Evolutionary conservation across 1,139 yeast genomes (phyloP).

Genomic region (Blastobotrys persicus): DNA sequence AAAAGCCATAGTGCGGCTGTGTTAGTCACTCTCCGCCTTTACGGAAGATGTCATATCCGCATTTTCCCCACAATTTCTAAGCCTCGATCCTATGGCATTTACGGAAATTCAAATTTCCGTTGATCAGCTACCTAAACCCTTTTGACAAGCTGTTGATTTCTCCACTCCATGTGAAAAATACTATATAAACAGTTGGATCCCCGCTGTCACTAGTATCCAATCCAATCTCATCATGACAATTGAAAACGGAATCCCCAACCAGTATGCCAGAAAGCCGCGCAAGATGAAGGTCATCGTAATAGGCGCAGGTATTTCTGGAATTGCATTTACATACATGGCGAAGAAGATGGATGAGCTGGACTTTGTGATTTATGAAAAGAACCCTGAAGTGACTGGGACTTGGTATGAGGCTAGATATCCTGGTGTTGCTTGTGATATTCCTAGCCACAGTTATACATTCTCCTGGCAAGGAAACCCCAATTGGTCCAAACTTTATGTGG

Average conservation of each 20-base stretch:
- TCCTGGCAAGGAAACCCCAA: conserved; percentile 37
- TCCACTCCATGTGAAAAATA: too few species aligned
- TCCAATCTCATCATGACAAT: not conserved
- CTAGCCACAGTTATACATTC: conserved; percentile 51
- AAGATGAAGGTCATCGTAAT: conserved; percentile 27
- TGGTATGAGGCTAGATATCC: conserved; percentile 55
- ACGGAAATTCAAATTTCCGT: too few species aligned
- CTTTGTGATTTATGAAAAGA: conserved; percentile 43
- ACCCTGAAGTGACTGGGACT: conserved; percentile 50
- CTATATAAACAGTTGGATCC: too few species aligned
- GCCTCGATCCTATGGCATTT: too few species aligned
- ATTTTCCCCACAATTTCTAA: too few species aligned
- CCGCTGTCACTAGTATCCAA: too few species aligned
- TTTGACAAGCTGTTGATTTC: too few species aligned
- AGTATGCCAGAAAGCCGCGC: conserved; percentile 4
- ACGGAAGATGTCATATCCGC: too few species aligned
- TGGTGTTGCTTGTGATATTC: conserved; percentile 48
- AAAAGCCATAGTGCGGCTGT: too few species aligned
- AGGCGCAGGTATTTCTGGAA: conserved; percentile 42
- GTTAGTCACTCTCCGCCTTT: too few species aligned
- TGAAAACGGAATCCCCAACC: not conserved
- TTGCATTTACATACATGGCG: conserved; percentile 24
- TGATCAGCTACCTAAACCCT: too few species aligned
- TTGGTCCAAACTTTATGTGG: conserved; percentile 42
- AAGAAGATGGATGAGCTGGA: conserved; percentile 18